Evolutionary conservation across 306 rosid species (phyloP), one percentile per base, ranked within the genome.

Genomic region (Myrica gale): DNA sequence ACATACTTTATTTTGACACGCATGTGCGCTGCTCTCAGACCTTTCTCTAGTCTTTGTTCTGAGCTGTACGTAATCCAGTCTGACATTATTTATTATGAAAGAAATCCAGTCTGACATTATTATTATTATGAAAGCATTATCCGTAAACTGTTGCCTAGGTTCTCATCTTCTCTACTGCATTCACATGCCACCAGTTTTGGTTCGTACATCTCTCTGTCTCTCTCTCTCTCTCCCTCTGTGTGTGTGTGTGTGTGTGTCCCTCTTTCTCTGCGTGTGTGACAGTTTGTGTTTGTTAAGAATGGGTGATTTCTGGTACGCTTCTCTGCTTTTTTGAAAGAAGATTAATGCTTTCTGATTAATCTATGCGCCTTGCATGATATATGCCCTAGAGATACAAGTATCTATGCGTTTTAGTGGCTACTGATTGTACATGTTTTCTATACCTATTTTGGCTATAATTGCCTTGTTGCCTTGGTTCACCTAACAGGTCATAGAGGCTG

Each of bases 171-270:
- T 79, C 76, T 77, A 21, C 79, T 87, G 21, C 96, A 95, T 83
- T 95, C 98, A 0, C 98, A 95, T 72, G 96, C 98, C 81, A 92
- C 98, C 57, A 92, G 97, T 86, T 95, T 95, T 26, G 98, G 98
- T 94, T 76, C 2, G 97, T 84, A 76, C 70, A 1, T 69, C 52
- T 50, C 41, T 82, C 15, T n/a, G n/a, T n/a, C n/a, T n/a, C n/a
- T 78, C 44, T 58, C 68, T 58, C 53, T n/a, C n/a, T n/a, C n/a
- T n/a, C n/a, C n/a, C n/a, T n/a, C n/a, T n/a, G n/a, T n/a, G n/a
- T n/a, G n/a, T n/a, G n/a, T n/a, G n/a, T n/a, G n/a, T n/a, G n/a
- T n/a, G 68, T 45, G 55, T 12, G 47, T 47, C 20, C 4, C 43
- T 11, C 7, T 69, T 7, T 26, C 19, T 26, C 9, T 32, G 37